Percentiles rank a stretch among this genome's conserved stretches.
Evolutionary conservation across 1,284 basidiomycete genomes (phyloP).

Genomic region (Malassezia restricta): DNA sequence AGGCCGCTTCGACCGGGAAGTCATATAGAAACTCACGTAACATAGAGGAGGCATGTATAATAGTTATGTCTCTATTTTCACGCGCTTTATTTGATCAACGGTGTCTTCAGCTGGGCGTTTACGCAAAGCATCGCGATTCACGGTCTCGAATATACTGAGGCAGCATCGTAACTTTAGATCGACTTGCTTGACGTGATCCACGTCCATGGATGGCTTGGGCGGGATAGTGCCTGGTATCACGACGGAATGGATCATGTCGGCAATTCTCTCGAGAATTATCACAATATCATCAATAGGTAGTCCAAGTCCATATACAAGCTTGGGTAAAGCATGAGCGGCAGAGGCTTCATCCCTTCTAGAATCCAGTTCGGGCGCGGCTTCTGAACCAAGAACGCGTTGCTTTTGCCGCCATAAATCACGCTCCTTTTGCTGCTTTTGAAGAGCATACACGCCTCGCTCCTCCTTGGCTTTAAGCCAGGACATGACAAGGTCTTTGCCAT

Average conservation of each 20-base stretch:
- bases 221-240: constrained; percentile 3
- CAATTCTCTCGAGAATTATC: constrained; percentile 51
- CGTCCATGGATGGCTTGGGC: constrained; percentile 11
- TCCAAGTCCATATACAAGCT: constrained; percentile 10
- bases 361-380: not conserved
- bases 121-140: not conserved
- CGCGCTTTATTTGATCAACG: not conserved
- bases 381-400: not conserved
- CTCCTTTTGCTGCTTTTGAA: not conserved
- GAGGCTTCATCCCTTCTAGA: not conserved
- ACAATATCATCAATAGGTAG: constrained; percentile 53
- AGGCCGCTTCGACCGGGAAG: too few relatives aligned
- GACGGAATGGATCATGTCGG: constrained; percentile 7
- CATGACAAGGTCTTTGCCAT: constrained; percentile 51
- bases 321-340: not conserved
- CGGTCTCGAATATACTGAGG: not conserved
- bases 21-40: too few relatives aligned
- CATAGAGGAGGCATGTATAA: too few relatives aligned
- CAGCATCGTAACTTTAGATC: constrained; percentile 15
- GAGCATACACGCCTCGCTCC: not conserved
- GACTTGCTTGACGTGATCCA: constrained; percentile 27
- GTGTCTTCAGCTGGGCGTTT: constrained; percentile 1
- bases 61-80: not conserved
- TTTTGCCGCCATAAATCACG: constrained; percentile 14
- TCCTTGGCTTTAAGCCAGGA: constrained; percentile 52